A percentile compares a stretch with the other conserved stretches of the same genome.
These are phyloP conservation scores for Fusarium proliferatum DNA, from an alignment of 2,329 filamentous ascomycete species.

Conservation along the genomic window DNA sequence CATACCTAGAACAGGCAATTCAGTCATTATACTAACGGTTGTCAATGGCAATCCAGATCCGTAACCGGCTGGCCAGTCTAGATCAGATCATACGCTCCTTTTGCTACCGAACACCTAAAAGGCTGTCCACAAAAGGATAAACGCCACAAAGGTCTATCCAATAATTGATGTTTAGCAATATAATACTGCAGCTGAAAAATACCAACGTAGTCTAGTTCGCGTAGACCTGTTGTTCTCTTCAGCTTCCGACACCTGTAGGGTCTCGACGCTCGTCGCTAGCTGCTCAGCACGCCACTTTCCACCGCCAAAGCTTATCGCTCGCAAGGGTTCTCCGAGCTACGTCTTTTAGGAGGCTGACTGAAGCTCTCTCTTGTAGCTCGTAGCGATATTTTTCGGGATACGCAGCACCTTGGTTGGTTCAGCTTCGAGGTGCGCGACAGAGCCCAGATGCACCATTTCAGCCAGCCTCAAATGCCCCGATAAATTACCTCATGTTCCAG, in stretches of 20 bases:
- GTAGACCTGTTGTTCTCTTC: not conserved
- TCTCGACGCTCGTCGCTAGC: not conserved
- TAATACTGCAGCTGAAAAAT: not conserved
- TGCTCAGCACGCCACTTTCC: not conserved
- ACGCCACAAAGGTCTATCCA: not conserved
- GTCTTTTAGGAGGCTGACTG: accelerated
- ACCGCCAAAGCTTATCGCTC: accelerated
- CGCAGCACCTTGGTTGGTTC: not conserved
- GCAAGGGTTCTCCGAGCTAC: accelerated
- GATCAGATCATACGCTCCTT: not conserved
- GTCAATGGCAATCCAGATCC: not conserved
- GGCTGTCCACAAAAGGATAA: too few species aligned
- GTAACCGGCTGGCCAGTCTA: too few species aligned
- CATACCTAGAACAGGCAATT: not conserved
- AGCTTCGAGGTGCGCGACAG: accelerated
- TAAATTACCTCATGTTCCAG: not conserved
- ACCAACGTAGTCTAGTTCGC: not conserved
- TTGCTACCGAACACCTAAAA: accelerated
- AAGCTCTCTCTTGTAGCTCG: not conserved
- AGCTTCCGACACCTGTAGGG: not conserved
- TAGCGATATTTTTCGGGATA: not conserved
- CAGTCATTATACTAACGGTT: too few species aligned
- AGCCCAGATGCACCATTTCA: not conserved
- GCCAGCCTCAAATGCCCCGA: not conserved
- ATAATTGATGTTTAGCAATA: accelerated